Conservation (phyloP, 2,329 filamentous ascomycete genomes). For the Apiospora pterosperma region DNA sequence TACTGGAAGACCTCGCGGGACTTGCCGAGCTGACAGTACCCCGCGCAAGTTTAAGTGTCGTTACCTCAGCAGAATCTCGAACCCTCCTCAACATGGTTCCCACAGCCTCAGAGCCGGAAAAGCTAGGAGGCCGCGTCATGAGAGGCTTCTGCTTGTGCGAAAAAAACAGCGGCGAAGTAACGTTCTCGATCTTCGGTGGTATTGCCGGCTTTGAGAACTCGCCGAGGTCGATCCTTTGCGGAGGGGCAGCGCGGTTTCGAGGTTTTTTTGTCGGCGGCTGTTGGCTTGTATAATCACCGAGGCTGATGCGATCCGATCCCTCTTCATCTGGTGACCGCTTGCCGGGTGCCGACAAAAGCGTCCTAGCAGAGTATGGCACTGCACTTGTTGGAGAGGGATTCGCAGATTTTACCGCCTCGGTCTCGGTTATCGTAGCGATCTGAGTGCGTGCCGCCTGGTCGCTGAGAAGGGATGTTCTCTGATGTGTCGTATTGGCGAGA, state of each 20-base stretch:
- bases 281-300: background rate
- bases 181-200: slow-evolving; percentile 30
- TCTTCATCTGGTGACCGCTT: slow-evolving; percentile 10
- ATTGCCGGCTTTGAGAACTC: slow-evolving; percentile 22
- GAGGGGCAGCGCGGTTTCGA: slow-evolving; percentile 43
- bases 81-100: slow-evolving; percentile 45
- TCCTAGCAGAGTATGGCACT: background rate
- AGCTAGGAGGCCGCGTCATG: slow-evolving; percentile 34
- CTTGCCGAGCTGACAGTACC: slow-evolving; percentile 48
- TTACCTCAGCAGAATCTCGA: slow-evolving; percentile 46
- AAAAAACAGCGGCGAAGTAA: slow-evolving; percentile 52
- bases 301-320: background rate
- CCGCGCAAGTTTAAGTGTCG: slow-evolving; percentile 52
- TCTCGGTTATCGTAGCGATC: background rate
- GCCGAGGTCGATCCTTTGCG: slow-evolving; percentile 41
- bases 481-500: slow-evolving; percentile 16
- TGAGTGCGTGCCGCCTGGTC: slow-evolving; percentile 7
- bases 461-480: slow-evolving; percentile 14
- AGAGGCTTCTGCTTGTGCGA: slow-evolving; percentile 38
- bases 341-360: background rate
- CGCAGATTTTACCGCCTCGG: background rate
- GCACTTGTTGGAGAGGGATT: background rate
- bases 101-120: slow-evolving; percentile 37
- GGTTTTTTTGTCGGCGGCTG: slow-evolving; percentile 40
- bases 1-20: slow-evolving; percentile 46